A percentile compares a stretch with the other conserved stretches of the same genome.
Conservation (phyloP, 2,329 filamentous ascomycete species). For the Rhinocladiella mackenziei region DNA sequence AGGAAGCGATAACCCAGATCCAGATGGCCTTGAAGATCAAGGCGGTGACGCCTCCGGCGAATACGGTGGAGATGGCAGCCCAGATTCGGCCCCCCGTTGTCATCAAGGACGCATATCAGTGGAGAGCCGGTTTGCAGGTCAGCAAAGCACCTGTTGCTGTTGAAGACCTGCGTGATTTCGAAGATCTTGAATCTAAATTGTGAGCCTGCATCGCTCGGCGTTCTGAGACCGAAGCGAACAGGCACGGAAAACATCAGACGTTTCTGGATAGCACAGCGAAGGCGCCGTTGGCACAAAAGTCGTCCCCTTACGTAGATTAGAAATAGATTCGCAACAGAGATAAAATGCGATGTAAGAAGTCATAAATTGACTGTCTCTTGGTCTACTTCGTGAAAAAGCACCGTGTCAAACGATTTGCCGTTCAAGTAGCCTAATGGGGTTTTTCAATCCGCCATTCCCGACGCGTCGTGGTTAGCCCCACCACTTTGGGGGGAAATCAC, state of each 20-base stretch:
- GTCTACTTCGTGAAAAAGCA: no score
- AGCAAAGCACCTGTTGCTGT: constrained; percentile 69
- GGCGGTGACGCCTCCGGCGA: constrained; percentile 30
- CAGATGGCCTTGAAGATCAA: constrained; percentile 45
- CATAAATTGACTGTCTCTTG: no score
- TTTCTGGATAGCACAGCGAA: constrained; percentile 7
- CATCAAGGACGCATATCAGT: constrained; percentile 74
- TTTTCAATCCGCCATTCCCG: no score
- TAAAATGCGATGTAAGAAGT: no score
- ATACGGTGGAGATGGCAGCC: constrained; percentile 33
- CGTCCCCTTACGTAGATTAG: constrained; percentile 2
- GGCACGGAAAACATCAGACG: neutral
- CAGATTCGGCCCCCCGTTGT: constrained; percentile 51
- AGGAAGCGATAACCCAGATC: constrained; percentile 46
- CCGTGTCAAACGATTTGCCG: no score
- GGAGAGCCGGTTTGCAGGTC: constrained; percentile 70
- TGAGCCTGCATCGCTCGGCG: constrained; percentile 38
- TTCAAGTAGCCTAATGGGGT: no score
- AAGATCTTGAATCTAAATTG: constrained; percentile 79
- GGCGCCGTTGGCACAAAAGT: constrained; percentile 16
- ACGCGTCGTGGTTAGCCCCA: no score
- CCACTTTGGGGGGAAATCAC: no score
- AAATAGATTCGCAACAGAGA: constrained; percentile 10
- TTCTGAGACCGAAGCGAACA: neutral
- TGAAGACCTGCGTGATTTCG: constrained; percentile 75